Evolutionary conservation across 257 asterid genomes (phyloP), one percentile per base, ranked within the genome.

Genomic region (Schizonepeta tenuifolia): DNA sequence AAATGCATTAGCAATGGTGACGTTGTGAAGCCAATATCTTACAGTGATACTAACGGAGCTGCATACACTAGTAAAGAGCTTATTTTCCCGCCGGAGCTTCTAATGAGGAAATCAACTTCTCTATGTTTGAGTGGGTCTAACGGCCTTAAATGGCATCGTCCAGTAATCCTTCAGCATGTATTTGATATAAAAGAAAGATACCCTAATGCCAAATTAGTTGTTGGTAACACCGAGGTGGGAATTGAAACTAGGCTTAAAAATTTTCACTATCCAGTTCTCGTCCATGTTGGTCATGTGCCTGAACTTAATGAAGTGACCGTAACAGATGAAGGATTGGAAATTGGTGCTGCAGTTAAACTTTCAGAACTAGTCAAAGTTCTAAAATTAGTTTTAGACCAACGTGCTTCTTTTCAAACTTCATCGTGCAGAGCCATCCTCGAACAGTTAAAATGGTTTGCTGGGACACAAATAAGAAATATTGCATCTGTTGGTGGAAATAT

Each of bases 401-500:
- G 86, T 22, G 75, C 80, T 69, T 24, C 84, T 68, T 70, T 75
- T 74, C 90, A 94, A 78, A 91, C 95, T 35, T 89, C 95, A 22
- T 86, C 99, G 20, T 91, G 97, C 75, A 84, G 88, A 78, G 80
- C 99, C 20, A 70, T 94, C 49, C 82, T 89, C 54, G 89, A 85
- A 68, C 99, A 91, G 76, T 62, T 91, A 57, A 91, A 89, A 82
- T 94, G 97, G 97, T 94, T 91, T 83, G 97, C 99, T 69, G 99
- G 99, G 74, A 82, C 86, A 54, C 99, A 94, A 74, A 89, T 94
- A 78, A 86, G 88, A 77, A 94, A 94, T 67, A 80, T 82, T 74
- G 99, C 93, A 64, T 91, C 97, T 40, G 75, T 94, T 55, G 99
- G 99, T 73, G 99, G 99, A 67, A 94, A 94, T 86, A 89, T 94